Conservation (phyloP, 2,329 filamentous ascomycete species). For the Ceratocystis lukuohia region DNA sequence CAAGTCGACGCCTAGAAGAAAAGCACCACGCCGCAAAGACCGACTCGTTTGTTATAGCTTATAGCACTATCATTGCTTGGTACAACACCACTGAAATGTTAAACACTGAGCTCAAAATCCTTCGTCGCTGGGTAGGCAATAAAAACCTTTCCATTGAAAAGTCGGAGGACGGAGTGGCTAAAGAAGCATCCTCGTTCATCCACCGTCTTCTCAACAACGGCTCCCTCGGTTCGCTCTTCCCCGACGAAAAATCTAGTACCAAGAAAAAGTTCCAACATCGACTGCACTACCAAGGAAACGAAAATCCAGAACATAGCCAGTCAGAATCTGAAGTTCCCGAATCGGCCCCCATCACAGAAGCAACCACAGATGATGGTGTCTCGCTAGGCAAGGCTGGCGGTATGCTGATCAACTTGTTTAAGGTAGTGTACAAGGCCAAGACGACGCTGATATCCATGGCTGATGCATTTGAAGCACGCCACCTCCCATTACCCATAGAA, state of each 20-base stretch:
- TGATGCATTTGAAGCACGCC: conserved; percentile 69
- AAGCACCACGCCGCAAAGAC: conserved; percentile 69
- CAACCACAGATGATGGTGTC: background rate
- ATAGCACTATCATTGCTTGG: conserved; percentile 85
- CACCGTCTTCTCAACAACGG: conserved; percentile 94
- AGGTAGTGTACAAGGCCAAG: conserved; percentile 88
- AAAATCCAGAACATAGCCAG: conserved; percentile 11
- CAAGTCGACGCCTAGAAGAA: conserved; percentile 56
- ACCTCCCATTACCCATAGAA: conserved; percentile 91
- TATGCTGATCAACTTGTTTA: conserved; percentile 71
- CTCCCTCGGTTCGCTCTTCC: conserved; percentile 66
- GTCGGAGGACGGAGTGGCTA: conserved; percentile 46
- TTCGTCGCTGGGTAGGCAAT: conserved; percentile 96
- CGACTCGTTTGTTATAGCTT: conserved; percentile 64
- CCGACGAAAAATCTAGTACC: background rate
- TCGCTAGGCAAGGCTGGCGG: conserved; percentile 29
- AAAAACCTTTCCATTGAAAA: conserved; percentile 79
- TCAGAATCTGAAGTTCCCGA: conserved; percentile 24
- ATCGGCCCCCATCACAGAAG: background rate
- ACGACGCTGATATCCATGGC: conserved; percentile 78
- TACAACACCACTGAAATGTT: conserved; percentile 94
- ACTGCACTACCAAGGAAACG: background rate
- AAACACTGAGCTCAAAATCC: conserved; percentile 79
- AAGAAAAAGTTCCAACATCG: conserved; percentile 1
- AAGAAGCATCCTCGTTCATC: conserved; percentile 85